Evolutionary conservation across 2,329 filamentous ascomycete genomes (phyloP).

Genomic region (Ustulina deusta): DNA sequence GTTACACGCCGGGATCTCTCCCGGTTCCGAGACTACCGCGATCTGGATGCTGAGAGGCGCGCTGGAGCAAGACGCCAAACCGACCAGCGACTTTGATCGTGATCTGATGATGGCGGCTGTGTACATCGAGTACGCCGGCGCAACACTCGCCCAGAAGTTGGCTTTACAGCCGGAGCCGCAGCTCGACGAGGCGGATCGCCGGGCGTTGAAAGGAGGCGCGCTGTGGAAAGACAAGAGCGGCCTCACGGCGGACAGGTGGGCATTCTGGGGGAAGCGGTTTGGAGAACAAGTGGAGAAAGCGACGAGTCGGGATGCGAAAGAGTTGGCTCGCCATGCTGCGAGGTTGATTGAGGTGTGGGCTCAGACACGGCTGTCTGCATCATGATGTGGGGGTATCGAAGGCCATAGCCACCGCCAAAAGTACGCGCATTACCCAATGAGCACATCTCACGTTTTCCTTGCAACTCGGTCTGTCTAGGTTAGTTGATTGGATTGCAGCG

Average conservation of each 20-base stretch:
- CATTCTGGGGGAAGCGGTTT: conserved; percentile 48
- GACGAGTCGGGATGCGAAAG: conserved; percentile 37
- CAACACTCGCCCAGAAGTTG: conserved; percentile 41
- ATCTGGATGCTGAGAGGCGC: conserved; percentile 49
- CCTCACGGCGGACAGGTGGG: conserved; percentile 45
- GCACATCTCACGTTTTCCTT: background rate
- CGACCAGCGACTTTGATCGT: conserved; percentile 34
- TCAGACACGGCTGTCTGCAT: conserved; percentile 22
- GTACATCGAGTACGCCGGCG: conserved; percentile 49
- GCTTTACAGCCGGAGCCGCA: conserved; percentile 37
- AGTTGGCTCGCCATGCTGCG: conserved; percentile 44
- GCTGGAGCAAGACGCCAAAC: conserved; percentile 42
- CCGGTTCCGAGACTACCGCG: conserved; percentile 35
- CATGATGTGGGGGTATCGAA: background rate
- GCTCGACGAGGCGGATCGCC: conserved; percentile 39
- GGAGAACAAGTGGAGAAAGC: conserved; percentile 41
- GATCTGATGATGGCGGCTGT: conserved; percentile 44
- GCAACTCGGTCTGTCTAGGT: background rate
- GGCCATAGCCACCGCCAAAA: background rate
- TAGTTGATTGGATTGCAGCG: background rate
- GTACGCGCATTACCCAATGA: background rate
- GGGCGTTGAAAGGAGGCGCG: conserved; percentile 42
- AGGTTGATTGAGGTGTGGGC: conserved; percentile 48
- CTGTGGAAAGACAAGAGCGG: conserved; percentile 44
- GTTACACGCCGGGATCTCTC: conserved; percentile 41